Conservation (phyloP, 2,329 filamentous ascomycete genomes). For the Reticulascus tulasneorum region DNA sequence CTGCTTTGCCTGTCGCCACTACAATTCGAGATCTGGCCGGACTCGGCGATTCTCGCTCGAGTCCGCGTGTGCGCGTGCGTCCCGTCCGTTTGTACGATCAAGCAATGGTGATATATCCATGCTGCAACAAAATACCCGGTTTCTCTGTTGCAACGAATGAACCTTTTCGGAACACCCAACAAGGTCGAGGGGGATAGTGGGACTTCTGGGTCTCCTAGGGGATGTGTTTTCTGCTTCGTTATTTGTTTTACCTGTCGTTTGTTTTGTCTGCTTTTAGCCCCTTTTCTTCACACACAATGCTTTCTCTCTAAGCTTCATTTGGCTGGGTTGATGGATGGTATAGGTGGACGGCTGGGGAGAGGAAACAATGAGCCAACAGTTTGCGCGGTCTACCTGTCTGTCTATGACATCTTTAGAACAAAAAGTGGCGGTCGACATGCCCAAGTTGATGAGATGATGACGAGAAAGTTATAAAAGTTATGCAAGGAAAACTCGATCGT, state of each 20-base stretch:
- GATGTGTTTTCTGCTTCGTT: constrained; percentile 13
- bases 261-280: not conserved
- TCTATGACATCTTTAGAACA: constrained; percentile 10
- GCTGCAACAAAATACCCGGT: constrained; percentile 18
- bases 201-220: constrained; percentile 11
- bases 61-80: constrained; percentile 12
- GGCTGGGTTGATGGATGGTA: not conserved
- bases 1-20: constrained; percentile 6
- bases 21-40: constrained; percentile 8
- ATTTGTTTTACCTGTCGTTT: constrained; percentile 10
- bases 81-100: constrained; percentile 19
- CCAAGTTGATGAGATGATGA: not conserved
- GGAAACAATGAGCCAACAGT: constrained; percentile 2
- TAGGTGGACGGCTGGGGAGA: constrained; percentile 1
- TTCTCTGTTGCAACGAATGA: constrained; percentile 15
- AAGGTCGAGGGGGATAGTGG: constrained; percentile 12
- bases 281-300: constrained; percentile 4
- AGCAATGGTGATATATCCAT: constrained; percentile 16
- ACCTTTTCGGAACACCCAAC: constrained; percentile 15
- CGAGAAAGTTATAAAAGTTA: constrained; percentile 4
- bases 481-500: constrained; percentile 8
- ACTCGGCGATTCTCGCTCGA: constrained; percentile 14
- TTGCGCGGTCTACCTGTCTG: constrained; percentile 10
- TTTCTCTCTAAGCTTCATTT: not conserved
- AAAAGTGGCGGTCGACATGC: constrained; percentile 1